Evolutionary conservation across 345 rosid genomes (phyloP), one percentile per base, ranked within the genome.

Genomic region (Raphanus sativus): DNA sequence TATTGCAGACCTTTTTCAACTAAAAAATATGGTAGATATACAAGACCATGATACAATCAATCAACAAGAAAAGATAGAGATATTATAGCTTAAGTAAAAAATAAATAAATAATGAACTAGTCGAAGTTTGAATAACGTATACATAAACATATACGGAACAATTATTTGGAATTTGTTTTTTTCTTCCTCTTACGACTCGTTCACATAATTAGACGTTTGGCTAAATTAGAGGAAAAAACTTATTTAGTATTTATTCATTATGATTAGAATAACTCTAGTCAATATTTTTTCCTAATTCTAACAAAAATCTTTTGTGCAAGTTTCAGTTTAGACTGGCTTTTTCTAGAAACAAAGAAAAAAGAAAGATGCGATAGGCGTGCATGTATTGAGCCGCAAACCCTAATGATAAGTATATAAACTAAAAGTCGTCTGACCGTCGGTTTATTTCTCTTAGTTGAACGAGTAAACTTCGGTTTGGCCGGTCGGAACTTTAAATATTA

Each of bases 341-440:
- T 16, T 68, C 2, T 58, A 67, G 63, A 67, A 66, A 56, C 24
- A 40, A 2, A 71, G 21, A 12, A 71, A 66, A 71, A 66, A 71
- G 17, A 72, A 66, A 67, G 52, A 73, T 67, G 74, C 62, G 48
- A 73, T 67, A 32, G 70, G 78, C 74, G 65, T 79, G 82, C 78
- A 79, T 79, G 82, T 79, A 79, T 73, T 17, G 78, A 79, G 82
- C 77, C 78, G 66, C 82, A 79, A 79, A 79, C 78, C 82, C 78
- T 67, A 73, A 73, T 68, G 28, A 36, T 67, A 73, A 26, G 21
- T 28, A 32, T 34, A n/a, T 7, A 60, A 54, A 67, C 54, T 28
- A n/a, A 68, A 79, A 79, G 75, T 68, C 78, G n/a, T 40, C 74
- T 74, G 82, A 79, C 82, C 16, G 26, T 5, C 0, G 82, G 65